Base-by-base conservation (phyloP, 2,329 filamentous ascomycete species). In the Pyrenophora graminea region DNA sequence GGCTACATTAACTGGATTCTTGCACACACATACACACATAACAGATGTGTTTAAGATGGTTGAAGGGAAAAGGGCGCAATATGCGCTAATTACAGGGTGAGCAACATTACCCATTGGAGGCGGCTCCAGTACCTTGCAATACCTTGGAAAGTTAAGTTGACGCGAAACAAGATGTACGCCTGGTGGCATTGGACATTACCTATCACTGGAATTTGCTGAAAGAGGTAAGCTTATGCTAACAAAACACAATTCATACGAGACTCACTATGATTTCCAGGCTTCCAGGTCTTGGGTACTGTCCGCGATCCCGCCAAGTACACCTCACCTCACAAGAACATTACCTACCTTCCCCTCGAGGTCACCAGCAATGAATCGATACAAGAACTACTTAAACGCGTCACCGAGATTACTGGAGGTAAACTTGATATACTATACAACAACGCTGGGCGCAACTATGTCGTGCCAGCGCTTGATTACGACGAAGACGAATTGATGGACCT, bases 341-440 rank as follows among this genome's bases (percentile, higher is more conserved):
- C 82, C 41, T 82, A 80, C 8, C 63, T 85, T 21, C 73, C 77
- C 27, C 74, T 85, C 31, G 81, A 82, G 53, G 81, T 84, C 43
- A 79, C 80, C 49, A 71, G 75, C 25, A 67, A 72, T 17, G 72
- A 76, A n/a, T 82, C 77, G 51, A 78, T 85, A 50, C 67, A 71
- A 19, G 66, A 68, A 9, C 77, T 83, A 34, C 76, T 74, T 54
- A 65, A 72, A 6, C 75, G 80, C 44, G 74, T 85, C 13, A 68
- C 76, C 36, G 68, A 67, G 12, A 71, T 76, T 17, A 78, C 82
- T 0, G 70, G 69, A 7, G 78, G 77, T 17, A 77, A 75, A 40
- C 73, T 85, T n/a, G 78, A 84, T 59, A 78, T 80, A 57, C 72
- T 85, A 10, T 79, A 84, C 60, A 85, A 85, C 65, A 85, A 85